phyloP scores from a whole-genome alignment of 164 flowering plant genomes.

The Umbellularia californica region DNA sequence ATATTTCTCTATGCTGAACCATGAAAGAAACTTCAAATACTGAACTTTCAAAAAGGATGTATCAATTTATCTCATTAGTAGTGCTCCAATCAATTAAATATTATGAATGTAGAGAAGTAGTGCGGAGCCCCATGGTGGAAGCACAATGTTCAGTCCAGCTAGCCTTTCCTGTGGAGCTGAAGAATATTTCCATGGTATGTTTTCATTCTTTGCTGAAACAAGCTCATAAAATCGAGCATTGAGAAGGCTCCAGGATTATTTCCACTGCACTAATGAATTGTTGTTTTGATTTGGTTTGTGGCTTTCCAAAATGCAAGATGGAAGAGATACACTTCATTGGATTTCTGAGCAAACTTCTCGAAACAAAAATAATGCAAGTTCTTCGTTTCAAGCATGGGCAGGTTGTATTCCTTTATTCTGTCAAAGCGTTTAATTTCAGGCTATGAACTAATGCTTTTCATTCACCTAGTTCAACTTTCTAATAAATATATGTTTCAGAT shows the following conservation, averaged over 20 bases:
- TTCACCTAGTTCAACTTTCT: conserved; percentile 1
- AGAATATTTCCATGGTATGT: conserved; percentile 71
- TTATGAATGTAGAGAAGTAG: conserved; percentile 66
- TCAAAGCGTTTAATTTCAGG: not conserved
- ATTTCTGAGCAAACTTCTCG: conserved; percentile 83
- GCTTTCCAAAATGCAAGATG: conserved; percentile 37
- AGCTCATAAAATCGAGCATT: not conserved
- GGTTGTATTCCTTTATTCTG: conserved; percentile 27
- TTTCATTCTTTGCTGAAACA: not conserved
- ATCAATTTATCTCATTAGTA: not conserved
- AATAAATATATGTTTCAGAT: conserved; percentile 38
- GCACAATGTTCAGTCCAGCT: conserved; percentile 93
- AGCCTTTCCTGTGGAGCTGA: conserved; percentile 86
- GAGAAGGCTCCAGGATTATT: not conserved
- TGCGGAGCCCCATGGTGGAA: conserved; percentile 93
- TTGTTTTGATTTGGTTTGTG: not conserved
- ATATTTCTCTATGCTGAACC: no score
- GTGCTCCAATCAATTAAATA: not conserved
- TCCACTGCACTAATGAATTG: not conserved
- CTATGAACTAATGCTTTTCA: not conserved
- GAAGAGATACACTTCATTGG: conserved; percentile 90
- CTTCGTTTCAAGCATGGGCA: conserved; percentile 96
- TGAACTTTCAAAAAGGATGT: no score
- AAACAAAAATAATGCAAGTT: conserved; percentile 84
- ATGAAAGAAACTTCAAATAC: no score